Base-by-base conservation (phyloP, 192 early-diverging fungal species). In the Chytriomyces hyalinus region DNA sequence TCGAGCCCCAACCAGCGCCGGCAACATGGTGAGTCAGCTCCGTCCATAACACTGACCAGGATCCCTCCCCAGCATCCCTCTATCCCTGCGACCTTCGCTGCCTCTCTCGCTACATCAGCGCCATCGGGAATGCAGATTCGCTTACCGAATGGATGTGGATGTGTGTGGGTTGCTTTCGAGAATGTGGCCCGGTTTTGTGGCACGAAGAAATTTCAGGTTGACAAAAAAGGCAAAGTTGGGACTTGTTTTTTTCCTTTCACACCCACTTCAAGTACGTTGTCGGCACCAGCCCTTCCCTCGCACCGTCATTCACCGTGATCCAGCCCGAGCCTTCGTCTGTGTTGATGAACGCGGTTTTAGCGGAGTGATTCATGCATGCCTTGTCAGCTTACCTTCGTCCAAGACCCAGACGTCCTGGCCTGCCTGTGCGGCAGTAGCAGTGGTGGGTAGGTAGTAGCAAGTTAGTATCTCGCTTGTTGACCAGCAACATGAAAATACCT, bases 271-370 rank as follows among this genome's bases (percentile, higher is more conserved):
- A 43, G 66, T 82, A 82, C 13, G 81, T 46, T n/a, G 81, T 74
- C 8, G 81, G 81, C 64, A 82, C 73, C 45, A 82, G 60, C n/a
- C 81, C 81, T 60, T 82, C 77, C 17, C 50, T 49, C 49, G 24
- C 67, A 11, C 81, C 81, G 67, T 82, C 68, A 26, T 66, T 43
- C 64, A 90, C 87, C 61, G 82, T 89, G 2, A 88, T 80, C 90
- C 90, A 91, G 1, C 90, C 90, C 8, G 85, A 81, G 2, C 86
- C 90, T 70, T 88, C 90, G 84, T 81, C 80, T 65, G 22, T 57
- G 24, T 49, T 65, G 20, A 50, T 20, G 49, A 24, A 20, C 28
- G 43, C 17, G 51, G 48, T 22, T 65, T 43, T 13, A 67, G 62
- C 57, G 72, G 69, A 45, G 62, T 73, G 53, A 49, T 20, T 47